Conservation (phyloP, 1,284 basidiomycete genomes). For the Irpex sp. region DNA sequence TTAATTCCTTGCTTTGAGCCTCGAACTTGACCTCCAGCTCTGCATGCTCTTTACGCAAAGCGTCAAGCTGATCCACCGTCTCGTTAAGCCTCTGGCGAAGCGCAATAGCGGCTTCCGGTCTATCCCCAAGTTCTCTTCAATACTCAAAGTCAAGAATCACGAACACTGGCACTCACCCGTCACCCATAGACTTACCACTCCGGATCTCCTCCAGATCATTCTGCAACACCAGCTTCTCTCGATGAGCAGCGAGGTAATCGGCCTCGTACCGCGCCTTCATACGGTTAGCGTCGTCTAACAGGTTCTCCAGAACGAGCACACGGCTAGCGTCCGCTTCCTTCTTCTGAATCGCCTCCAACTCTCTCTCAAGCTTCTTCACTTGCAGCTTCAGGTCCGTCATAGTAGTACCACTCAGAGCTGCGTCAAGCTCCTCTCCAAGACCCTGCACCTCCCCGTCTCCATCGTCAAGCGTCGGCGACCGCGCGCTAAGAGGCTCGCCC, state of each 20-base stretch:
- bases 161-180: constrained; percentile 54
- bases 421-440: constrained; percentile 82
- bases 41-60: constrained; percentile 61
- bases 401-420: constrained; percentile 50
- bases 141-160: neutral
- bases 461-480: constrained; percentile 33
- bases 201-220: constrained; percentile 86
- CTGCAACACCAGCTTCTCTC: constrained; percentile 79
- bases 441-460: constrained; percentile 47
- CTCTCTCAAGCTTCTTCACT: constrained; percentile 69
- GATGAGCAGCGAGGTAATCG: constrained; percentile 84
- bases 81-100: constrained; percentile 86
- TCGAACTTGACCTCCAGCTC: constrained; percentile 75
- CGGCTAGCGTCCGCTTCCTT: constrained; percentile 75
- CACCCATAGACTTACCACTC: constrained; percentile 77
- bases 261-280: constrained; percentile 88
- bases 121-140: constrained; percentile 25
- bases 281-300: constrained; percentile 87
- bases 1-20: constrained; percentile 66
- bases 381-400: constrained; percentile 9
- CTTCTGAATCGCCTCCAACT: constrained; percentile 72
- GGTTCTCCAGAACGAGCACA: constrained; percentile 81
- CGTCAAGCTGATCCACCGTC: constrained; percentile 80
- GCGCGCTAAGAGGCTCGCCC: constrained; percentile 32
- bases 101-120: constrained; percentile 84